Percentiles rank a stretch among this genome's conserved stretches.
Conservation (phyloP, 2,329 filamentous ascomycete species). For the Sphaerulina musiva region DNA sequence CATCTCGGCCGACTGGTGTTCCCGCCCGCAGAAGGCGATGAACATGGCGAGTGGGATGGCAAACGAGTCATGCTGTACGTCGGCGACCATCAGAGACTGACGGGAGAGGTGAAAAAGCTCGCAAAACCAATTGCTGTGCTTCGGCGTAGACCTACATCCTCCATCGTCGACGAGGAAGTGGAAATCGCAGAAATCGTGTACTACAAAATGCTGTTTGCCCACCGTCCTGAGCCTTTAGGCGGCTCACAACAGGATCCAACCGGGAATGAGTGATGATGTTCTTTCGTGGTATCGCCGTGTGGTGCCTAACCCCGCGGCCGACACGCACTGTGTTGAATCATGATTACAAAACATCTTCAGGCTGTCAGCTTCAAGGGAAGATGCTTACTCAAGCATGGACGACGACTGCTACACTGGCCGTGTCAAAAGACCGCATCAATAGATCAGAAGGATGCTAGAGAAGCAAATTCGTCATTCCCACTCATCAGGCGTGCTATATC, state of each 20-base stretch:
- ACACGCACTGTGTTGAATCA: not conserved
- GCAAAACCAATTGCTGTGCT: slow-evolving; percentile 73
- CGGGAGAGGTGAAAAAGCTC: slow-evolving; percentile 84
- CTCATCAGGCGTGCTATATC: not conserved
- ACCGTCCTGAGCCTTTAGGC: slow-evolving; percentile 68
- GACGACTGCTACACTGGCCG: not conserved
- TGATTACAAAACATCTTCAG: not conserved
- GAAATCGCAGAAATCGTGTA: slow-evolving; percentile 84
- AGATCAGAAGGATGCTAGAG: not conserved
- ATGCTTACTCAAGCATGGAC: not conserved
- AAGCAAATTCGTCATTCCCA: not conserved
- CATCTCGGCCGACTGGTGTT: slow-evolving; percentile 70
- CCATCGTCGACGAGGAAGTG: slow-evolving; percentile 46
- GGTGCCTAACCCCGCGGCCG: not conserved
- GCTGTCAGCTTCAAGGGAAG: not conserved
- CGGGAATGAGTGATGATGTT: not conserved
- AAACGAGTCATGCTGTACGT: slow-evolving; percentile 83
- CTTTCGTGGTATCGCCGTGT: not conserved
- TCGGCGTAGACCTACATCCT: slow-evolving; percentile 41
- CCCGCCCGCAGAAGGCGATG: slow-evolving; percentile 55
- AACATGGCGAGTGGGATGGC: slow-evolving; percentile 68
- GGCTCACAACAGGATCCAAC: slow-evolving; percentile 1
- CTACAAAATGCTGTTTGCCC: slow-evolving; percentile 79
- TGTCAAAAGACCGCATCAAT: not conserved
- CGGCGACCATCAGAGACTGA: slow-evolving; percentile 79